Percentiles rank a stretch among this genome's conserved stretches.
Conservation (phyloP, 192 early-diverging fungal genomes). For the Gonapodya prolifera region DNA sequence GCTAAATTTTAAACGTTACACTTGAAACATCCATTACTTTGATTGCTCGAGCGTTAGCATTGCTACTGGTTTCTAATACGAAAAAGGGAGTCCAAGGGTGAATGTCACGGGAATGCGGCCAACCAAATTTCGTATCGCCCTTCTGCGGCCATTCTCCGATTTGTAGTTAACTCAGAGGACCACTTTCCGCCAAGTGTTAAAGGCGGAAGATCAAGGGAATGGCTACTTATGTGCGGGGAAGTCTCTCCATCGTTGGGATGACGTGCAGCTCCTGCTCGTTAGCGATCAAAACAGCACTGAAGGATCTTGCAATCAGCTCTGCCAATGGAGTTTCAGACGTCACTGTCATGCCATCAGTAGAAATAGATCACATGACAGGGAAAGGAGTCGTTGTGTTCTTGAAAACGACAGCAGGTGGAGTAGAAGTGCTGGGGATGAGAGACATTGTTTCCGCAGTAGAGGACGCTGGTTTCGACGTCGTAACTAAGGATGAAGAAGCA, state of each 20-base stretch:
- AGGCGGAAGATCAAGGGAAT: background rate
- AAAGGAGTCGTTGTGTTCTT: background rate
- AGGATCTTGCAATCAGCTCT: background rate
- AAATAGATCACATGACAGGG: background rate
- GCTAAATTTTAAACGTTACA: too few relatives aligned
- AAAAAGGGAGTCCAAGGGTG: too few relatives aligned
- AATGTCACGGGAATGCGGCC: too few relatives aligned
- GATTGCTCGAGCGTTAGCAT: too few relatives aligned
- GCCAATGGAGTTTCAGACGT: background rate
- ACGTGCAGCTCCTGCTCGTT: background rate
- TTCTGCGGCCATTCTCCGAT: background rate
- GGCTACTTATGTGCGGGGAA: background rate
- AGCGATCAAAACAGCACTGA: background rate
- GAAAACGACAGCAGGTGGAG: background rate
- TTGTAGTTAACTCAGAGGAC: conserved; percentile 25
- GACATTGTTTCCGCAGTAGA: conserved; percentile 38
- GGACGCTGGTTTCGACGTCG: conserved; percentile 46
- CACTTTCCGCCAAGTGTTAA: too few relatives aligned
- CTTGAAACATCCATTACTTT: too few relatives aligned
- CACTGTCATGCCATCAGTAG: background rate
- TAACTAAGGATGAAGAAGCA: background rate
- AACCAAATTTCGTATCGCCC: too few relatives aligned
- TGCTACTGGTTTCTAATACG: too few relatives aligned
- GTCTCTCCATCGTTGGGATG: background rate
- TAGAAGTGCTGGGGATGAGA: background rate